These are phyloP conservation scores for Penicillium dipodomyicola DNA, from an alignment of 495 filamentous ascomycete genomes.

Conservation along the genomic window DNA sequence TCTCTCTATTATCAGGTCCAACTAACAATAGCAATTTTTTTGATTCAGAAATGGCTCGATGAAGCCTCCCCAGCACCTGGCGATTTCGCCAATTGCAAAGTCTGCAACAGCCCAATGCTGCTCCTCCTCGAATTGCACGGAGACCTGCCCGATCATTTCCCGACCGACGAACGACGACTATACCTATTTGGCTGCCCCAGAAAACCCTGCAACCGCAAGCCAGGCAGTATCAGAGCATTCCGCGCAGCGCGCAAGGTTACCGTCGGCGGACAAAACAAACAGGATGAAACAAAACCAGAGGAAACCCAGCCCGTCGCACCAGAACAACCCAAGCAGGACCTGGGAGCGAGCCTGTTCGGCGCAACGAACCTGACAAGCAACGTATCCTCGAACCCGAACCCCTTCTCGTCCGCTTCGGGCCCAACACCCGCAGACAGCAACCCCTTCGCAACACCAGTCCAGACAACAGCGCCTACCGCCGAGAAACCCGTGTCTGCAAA, in stretches of 20 bases:
- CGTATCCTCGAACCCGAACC: conserved; percentile 54
- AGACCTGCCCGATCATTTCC: conserved; percentile 82
- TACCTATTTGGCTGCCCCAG: conserved; percentile 79
- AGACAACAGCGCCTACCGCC: conserved; percentile 34
- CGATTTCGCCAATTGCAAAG: conserved; percentile 78
- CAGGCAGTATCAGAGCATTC: conserved; percentile 72
- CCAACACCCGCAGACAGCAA: conserved; percentile 34
- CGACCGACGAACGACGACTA: conserved; percentile 77
- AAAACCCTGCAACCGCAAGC: conserved; percentile 78
- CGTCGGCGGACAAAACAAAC: conserved; percentile 24
- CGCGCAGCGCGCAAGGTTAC: conserved; percentile 56
- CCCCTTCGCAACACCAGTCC: conserved; percentile 48
- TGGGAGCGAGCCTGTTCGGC: conserved; percentile 56
- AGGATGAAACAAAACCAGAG: conserved; percentile 36
- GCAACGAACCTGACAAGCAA: conserved; percentile 40
- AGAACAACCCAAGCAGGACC: conserved; percentile 50
- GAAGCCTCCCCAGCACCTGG: conserved; percentile 67
- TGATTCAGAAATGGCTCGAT: conserved; percentile 74
- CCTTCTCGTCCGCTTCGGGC: conserved; percentile 48
- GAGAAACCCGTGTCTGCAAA: conserved; percentile 23
- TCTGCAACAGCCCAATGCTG: conserved; percentile 80
- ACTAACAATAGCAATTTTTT: conserved; percentile 9
- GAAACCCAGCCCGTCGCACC: conserved; percentile 30
- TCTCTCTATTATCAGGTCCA: neutral
- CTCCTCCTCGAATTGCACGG: conserved; percentile 89